phyloP scores from a whole-genome alignment of 345 rosid species.

The Acer yangbiense region DNA sequence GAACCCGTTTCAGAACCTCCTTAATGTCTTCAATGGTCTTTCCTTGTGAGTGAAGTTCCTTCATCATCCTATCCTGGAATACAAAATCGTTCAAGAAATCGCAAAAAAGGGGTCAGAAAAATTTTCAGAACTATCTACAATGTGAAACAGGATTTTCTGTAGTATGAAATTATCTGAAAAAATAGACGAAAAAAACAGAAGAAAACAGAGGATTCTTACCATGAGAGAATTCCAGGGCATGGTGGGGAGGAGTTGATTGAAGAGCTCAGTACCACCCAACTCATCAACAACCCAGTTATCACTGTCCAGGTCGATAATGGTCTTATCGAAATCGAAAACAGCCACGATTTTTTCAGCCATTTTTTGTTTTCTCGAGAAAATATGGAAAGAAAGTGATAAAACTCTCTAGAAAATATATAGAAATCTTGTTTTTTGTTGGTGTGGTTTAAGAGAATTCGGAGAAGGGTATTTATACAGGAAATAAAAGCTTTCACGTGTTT shows the following conservation, averaged over 20 bases:
- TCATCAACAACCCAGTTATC: conserved; percentile 84
- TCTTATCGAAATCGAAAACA: conserved; percentile 85
- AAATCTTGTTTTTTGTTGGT: background rate
- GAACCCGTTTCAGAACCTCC: conserved; percentile 50
- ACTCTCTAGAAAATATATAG: background rate
- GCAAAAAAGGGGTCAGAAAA: background rate
- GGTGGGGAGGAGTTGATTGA: conserved; percentile 81
- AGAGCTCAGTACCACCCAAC: conserved; percentile 73
- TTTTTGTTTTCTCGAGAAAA: background rate
- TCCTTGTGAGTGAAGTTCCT: conserved; percentile 63
- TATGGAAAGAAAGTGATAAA: background rate
- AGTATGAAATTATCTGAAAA: background rate
- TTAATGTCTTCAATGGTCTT: conserved; percentile 61
- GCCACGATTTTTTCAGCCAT: conserved; percentile 54
- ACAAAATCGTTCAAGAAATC: background rate
- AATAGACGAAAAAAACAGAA: background rate
- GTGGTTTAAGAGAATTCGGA: background rate
- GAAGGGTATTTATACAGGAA: background rate
- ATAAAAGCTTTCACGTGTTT: background rate
- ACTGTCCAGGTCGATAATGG: conserved; percentile 80
- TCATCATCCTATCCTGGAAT: conserved; percentile 79
- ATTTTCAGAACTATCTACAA: too few species aligned
- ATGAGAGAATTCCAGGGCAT: conserved; percentile 93
- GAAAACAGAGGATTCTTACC: conserved; percentile 35
- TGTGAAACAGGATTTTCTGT: background rate